Percentiles rank a stretch among this genome's conserved stretches.
These are phyloP conservation scores for Lentinula detonsa DNA, from an alignment of 768 basidiomycete species.

Conservation along the genomic window DNA sequence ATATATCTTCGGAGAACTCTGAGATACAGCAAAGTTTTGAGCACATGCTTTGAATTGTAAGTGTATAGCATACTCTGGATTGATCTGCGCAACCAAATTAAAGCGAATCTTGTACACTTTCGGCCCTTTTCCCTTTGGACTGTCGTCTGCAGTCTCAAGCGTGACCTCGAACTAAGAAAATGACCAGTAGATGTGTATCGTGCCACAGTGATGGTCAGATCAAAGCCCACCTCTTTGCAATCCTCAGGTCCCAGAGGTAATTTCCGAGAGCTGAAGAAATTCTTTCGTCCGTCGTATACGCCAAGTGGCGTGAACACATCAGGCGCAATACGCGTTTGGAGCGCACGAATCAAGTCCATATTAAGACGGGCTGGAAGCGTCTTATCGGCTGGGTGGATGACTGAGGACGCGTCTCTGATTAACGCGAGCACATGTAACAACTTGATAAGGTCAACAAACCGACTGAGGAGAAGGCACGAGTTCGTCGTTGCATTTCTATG, in stretches of 20 bases:
- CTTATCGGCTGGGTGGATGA: slow-evolving; percentile 66
- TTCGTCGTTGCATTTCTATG: not conserved
- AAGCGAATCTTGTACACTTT: slow-evolving; percentile 64
- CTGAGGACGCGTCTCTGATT: slow-evolving; percentile 22
- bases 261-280: slow-evolving; percentile 28
- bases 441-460: slow-evolving; percentile 26
- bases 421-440: not conserved
- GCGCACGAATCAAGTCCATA: slow-evolving; percentile 57
- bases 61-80: slow-evolving; percentile 37
- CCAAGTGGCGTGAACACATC: slow-evolving; percentile 68
- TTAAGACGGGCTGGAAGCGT: slow-evolving; percentile 61
- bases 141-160: slow-evolving; percentile 28
- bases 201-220: not conserved
- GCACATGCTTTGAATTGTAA: not conserved
- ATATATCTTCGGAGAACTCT: slow-evolving; percentile 59
- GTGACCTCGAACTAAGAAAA: slow-evolving; percentile 53
- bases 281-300: slow-evolving; percentile 79
- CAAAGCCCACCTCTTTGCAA: slow-evolving; percentile 42
- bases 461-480: slow-evolving; percentile 21
- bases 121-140: slow-evolving; percentile 36
- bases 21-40: not conserved
- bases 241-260: slow-evolving; percentile 51
- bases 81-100: slow-evolving; percentile 51
- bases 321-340: slow-evolving; percentile 55
- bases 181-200: not conserved